Percentiles rank a stretch among this genome's conserved stretches.
Conservation (phyloP, 2,329 filamentous ascomycete species). For the Clonostachys solani region DNA sequence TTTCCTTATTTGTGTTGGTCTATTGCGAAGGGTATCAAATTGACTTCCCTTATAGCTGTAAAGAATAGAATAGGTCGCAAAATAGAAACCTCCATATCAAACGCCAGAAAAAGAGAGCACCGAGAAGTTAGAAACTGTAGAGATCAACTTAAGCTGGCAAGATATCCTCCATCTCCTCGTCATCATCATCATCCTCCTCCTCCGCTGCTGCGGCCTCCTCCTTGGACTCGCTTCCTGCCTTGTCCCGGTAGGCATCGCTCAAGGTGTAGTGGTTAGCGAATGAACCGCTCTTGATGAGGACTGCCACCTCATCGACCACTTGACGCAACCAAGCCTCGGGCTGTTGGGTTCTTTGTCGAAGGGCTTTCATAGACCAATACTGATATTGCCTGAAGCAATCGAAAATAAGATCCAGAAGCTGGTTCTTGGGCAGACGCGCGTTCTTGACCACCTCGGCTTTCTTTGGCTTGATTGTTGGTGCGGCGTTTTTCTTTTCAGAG, state of each 20-base stretch:
- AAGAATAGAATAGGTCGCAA: too few relatives aligned
- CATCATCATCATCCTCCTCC: slow-evolving; percentile 56
- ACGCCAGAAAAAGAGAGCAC: too few relatives aligned
- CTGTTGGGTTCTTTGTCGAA: slow-evolving; percentile 74
- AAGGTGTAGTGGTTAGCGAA: slow-evolving; percentile 86
- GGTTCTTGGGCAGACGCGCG: slow-evolving; percentile 83
- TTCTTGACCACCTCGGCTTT: slow-evolving; percentile 74
- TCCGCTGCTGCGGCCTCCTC: slow-evolving; percentile 47
- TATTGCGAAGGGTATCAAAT: too few relatives aligned
- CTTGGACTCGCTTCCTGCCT: slow-evolving; percentile 39
- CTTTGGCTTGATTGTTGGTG: slow-evolving; percentile 44
- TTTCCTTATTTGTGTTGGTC: too few relatives aligned
- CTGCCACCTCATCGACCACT: slow-evolving; percentile 76
- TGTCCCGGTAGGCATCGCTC: slow-evolving; percentile 50
- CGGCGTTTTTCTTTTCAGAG: neutral
- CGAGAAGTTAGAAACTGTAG: too few relatives aligned
- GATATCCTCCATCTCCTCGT: slow-evolving; percentile 81
- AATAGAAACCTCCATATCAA: too few relatives aligned
- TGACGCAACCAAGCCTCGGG: slow-evolving; percentile 92
- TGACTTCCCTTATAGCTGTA: too few relatives aligned
- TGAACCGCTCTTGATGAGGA: slow-evolving; percentile 75
- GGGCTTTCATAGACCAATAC: slow-evolving; percentile 90
- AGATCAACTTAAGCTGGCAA: slow-evolving; percentile 17
- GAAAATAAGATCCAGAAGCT: slow-evolving; percentile 83
- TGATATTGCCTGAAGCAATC: slow-evolving; percentile 78